phyloP scores from a whole-genome alignment of 2,329 filamentous ascomycete genomes.

The Aspergillus fumigatiaffinis region DNA sequence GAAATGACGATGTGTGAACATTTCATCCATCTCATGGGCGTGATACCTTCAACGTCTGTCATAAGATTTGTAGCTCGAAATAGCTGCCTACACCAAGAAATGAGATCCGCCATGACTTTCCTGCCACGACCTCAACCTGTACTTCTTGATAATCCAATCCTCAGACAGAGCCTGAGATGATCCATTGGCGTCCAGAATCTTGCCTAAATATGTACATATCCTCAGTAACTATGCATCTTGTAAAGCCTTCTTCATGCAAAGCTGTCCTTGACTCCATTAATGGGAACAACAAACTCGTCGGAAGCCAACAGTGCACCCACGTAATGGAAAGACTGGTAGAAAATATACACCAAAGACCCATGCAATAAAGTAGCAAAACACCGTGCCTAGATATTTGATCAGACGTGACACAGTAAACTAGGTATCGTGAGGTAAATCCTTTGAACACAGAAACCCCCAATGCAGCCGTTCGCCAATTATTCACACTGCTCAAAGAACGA shows the following conservation, averaged over 20 bases:
- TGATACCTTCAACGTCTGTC: not conserved
- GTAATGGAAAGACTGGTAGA: not conserved
- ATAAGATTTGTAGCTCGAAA: not conserved
- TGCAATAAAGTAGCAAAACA: not conserved
- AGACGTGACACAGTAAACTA: not conserved
- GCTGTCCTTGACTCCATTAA: not conserved
- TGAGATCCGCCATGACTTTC: not conserved
- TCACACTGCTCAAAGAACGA: conserved; percentile 13
- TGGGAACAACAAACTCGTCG: not conserved
- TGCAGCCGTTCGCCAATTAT: conserved; percentile 10
- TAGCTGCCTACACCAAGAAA: not conserved
- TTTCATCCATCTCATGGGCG: not conserved
- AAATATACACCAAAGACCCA: not conserved
- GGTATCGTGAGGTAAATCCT: conserved; percentile 2
- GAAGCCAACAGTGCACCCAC: not conserved
- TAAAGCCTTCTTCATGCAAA: not conserved
- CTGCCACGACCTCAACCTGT: not conserved
- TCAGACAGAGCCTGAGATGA: not conserved
- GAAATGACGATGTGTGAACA: not conserved
- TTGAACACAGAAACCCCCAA: conserved; percentile 1
- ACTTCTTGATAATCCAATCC: not conserved
- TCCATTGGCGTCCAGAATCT: not conserved
- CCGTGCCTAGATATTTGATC: not conserved
- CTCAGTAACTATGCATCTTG: not conserved
- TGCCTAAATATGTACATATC: not conserved